phyloP scores from a whole-genome alignment of 2,329 filamentous ascomycete species.

The Macrophomina tecta region DNA sequence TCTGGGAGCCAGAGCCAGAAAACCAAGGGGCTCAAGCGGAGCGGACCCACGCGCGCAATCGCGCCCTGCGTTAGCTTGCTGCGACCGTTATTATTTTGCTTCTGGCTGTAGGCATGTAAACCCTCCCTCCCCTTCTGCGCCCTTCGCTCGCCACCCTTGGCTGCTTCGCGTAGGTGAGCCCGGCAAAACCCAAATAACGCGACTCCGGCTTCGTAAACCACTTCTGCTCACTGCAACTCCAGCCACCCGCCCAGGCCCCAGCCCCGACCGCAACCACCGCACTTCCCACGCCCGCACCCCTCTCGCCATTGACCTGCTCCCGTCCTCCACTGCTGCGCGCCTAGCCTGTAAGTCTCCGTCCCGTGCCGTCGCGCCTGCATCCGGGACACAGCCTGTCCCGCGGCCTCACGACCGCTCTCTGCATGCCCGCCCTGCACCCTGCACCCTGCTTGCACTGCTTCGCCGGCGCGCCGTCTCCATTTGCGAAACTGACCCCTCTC shows the following conservation, averaged over 20 bases:
- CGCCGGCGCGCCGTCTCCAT: neutral
- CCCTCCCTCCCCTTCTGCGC: conserved; percentile 11
- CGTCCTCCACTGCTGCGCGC: conserved; percentile 7
- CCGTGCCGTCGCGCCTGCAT: conserved; percentile 32
- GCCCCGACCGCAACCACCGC: conserved; percentile 3
- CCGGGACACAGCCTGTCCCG: conserved; percentile 38
- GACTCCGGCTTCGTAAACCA: conserved; percentile 28
- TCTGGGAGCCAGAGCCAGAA: neutral
- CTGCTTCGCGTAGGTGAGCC: conserved; percentile 26
- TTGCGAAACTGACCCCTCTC: neutral
- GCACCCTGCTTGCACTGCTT: neutral
- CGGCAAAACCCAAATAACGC: conserved; percentile 28
- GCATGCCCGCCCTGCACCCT: neutral
- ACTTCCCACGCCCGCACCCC: neutral
- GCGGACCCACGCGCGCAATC: neutral
- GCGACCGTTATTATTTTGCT: conserved; percentile 5
- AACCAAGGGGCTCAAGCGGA: neutral
- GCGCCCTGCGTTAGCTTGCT: neutral
- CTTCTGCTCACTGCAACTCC: neutral
- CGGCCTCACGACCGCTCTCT: conserved; percentile 31
- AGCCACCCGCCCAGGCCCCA: conserved; percentile 22
- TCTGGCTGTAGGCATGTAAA: conserved; percentile 5
- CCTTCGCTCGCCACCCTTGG: conserved; percentile 23
- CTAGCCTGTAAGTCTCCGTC: conserved; percentile 34
- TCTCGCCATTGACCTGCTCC: conserved; percentile 32